Base-by-base conservation (phyloP, 352 stramenopile genomes). In the Phytophthora cactorum region DNA sequence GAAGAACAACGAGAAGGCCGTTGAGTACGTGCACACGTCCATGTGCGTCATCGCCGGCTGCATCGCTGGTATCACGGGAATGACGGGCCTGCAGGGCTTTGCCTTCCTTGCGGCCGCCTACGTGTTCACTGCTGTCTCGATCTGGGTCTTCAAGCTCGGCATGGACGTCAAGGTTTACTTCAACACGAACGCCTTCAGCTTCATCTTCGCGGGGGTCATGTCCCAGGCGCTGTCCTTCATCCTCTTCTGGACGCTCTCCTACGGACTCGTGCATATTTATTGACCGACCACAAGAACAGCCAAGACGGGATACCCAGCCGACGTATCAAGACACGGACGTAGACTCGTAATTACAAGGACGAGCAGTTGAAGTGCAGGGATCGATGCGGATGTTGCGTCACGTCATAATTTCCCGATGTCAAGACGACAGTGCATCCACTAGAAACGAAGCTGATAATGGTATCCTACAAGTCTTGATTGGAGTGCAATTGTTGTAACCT, bases 181-280 rank as follows among this genome's bases (percentile, higher is more conserved):
- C 74, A 93, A 92, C 75, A 86, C 82, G 44, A 92, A 73, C 63
- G 68, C 74, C 32, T 54, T 84, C 5, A 71, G 70, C 49, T 95
- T 95, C 64, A 70, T 95, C 70, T 90, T 95, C 51, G 60, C 76
- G 25, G 84, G 86, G 50, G 72, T 94, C 50, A 83, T 91, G 52
- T 84, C 80, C 12, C 87, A 96, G 59, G 68, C 84, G 53, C 81
- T 95, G 46, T 95, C 86, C 43, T 95, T 93, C 70, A 91, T 96
- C 63, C 82, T 96, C 66, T 96, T 96, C 65, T 96, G 88, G 88
- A 96, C 88, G 69, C 84, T 96, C 44, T 79, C 80, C 47, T 96
- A 96, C 73, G 88, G 85, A 50, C 74, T 96, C 59, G 87, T 96
- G 67, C 86, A 96, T 90, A 93, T 96, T 89, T 96, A 96, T 91